Conservation (phyloP, 2,329 filamentous ascomycete genomes). For the Paradendryphiella salina region DNA sequence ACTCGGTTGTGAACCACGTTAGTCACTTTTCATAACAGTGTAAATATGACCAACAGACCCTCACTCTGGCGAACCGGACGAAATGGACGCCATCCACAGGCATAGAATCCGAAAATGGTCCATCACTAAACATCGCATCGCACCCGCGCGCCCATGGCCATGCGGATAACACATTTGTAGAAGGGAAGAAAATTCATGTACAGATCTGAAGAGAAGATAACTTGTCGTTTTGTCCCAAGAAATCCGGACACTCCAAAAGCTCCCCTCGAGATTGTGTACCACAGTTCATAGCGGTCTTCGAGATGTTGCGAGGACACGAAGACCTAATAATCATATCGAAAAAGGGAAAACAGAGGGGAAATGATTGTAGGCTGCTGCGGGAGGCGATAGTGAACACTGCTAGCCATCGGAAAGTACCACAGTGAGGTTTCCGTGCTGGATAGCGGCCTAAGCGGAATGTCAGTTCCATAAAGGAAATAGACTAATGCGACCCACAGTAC, state of each 20-base stretch:
- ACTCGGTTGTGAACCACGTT: neutral
- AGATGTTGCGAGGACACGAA: constrained; percentile 15
- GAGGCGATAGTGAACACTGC: neutral
- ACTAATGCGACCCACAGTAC: constrained; percentile 68
- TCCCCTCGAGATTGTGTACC: constrained; percentile 23
- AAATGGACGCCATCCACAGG: neutral
- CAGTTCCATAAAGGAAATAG: neutral
- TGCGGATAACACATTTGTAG: neutral
- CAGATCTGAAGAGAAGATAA: constrained; percentile 8
- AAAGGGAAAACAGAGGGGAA: neutral
- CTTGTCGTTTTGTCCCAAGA: constrained; percentile 1
- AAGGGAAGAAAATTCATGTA: constrained; percentile 17
- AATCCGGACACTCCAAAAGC: constrained; percentile 29
- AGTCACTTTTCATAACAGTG: neutral
- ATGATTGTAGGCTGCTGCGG: neutral
- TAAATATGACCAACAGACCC: neutral
- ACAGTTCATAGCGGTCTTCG: constrained; percentile 2
- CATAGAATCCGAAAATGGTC: neutral
- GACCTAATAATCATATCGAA: constrained; percentile 4
- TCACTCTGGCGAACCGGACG: neutral
- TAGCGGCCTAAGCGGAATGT: constrained; percentile 23
- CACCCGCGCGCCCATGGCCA: neutral
- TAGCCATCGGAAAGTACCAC: constrained; percentile 37
- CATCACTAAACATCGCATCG: neutral
- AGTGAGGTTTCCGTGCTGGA: constrained; percentile 29